Base-by-base conservation (phyloP, 2,329 filamentous ascomycete genomes). In the Trichoderma semiorbis region DNA sequence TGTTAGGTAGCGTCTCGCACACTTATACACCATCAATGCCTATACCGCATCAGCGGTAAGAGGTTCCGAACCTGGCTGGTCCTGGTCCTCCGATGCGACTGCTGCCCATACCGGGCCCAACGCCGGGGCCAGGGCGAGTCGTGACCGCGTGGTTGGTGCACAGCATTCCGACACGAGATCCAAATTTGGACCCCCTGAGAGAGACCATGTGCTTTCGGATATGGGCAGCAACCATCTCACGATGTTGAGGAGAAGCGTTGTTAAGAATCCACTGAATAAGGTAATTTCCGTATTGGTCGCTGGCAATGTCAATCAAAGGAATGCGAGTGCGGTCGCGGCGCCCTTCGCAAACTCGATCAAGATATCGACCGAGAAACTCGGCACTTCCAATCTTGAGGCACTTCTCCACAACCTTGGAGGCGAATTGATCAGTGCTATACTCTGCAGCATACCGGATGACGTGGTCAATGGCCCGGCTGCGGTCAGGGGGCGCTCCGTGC, bases 171-270 rank as follows among this genome's bases (percentile, higher is more conserved):
- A 99, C 96, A 72, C 96, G 93, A 72, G 96, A 99, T 73, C 96
- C 96, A 80, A 98, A 99, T 82, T 99, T 99, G 79, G 96, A 98
- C 71, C 96, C 96, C 73, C 96, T 93, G 63, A 99, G 92, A 71
- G 96, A 99, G 10, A 99, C 96, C 96, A 99, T 99, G 82, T 99
- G 96, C 88, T 98, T 98, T 77, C 94, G 92, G 77, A 99, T 97
- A 79, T 99, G 96, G 71, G 91, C 91, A 62, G 95, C 94, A 75
- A 99, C 96, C 75, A 97, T 86, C 80, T 99, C 97, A 72, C 94
- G 93, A 80, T 98, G 96, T 80, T 97, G 94, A 69, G 92, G 86
- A 72, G 91, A 90, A 73, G 94, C 92, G 80, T 98, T 93, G 77
- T 94, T 95, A 78, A 99, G 86, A 78, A 99, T 96, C 89, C 97